A percentile compares a stretch with the other conserved stretches of the same genome.
phyloP scores from a whole-genome alignment of 1,139 yeast species.

The Tardiomyces depauwii region DNA sequence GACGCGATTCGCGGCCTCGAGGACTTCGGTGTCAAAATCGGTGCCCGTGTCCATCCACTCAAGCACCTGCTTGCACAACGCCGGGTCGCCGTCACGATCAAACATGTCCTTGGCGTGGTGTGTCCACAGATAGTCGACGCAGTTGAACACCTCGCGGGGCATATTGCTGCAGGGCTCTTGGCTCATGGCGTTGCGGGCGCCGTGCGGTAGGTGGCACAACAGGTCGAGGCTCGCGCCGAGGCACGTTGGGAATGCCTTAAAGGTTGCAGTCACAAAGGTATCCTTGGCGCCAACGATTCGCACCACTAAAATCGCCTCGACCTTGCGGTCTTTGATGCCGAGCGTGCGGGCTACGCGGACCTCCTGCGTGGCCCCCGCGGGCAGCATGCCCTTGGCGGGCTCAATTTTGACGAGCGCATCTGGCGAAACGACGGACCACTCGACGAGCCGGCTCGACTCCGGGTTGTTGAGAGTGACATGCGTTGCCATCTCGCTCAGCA shows the following conservation, averaged over 20 bases:
- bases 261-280: slow-evolving; percentile 22
- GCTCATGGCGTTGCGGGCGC: slow-evolving; percentile 3
- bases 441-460: slow-evolving; percentile 1
- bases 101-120: slow-evolving; percentile 12
- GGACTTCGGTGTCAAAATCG: slow-evolving; percentile 22
- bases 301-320: slow-evolving; percentile 19
- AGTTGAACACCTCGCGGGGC: slow-evolving; percentile 25
- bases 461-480: slow-evolving; percentile 2
- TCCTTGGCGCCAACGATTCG: slow-evolving; percentile 24
- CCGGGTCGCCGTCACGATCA: slow-evolving; percentile 16
- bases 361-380: background rate
- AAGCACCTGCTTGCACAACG: slow-evolving; percentile 21
- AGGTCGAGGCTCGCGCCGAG: slow-evolving; percentile 23
- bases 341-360: slow-evolving; percentile 4
- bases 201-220: slow-evolving; percentile 3
- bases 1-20: slow-evolving; percentile 20
- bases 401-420: background rate
- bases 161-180: slow-evolving; percentile 12
- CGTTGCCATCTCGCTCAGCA: slow-evolving; percentile 7
- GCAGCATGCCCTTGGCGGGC: slow-evolving; percentile 4
- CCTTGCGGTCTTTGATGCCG: slow-evolving; percentile 4
- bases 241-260: slow-evolving; percentile 20
- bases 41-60: slow-evolving; percentile 26
- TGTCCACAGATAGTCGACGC: slow-evolving; percentile 27
- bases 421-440: slow-evolving; percentile 3